Conservation (phyloP, 1,139 yeast species). For the Yamadazyma siamensis region DNA sequence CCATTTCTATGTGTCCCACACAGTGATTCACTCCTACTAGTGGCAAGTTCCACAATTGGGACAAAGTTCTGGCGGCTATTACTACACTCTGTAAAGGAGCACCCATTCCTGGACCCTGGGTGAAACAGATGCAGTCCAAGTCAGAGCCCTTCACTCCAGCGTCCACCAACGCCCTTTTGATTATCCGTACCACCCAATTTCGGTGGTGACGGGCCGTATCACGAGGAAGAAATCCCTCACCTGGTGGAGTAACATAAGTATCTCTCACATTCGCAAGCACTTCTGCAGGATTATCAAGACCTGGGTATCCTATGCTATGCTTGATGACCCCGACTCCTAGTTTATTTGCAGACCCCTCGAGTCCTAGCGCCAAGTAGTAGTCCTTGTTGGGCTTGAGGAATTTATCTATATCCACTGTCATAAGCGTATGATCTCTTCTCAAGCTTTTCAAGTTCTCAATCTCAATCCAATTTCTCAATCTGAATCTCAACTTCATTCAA, state of each 20-base stretch:
- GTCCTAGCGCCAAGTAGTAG: conserved; percentile 73
- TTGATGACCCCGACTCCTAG: conserved; percentile 89
- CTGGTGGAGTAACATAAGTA: conserved; percentile 94
- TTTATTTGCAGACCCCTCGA: conserved; percentile 97
- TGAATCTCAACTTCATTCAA: no score
- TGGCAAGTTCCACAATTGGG: conserved; percentile 80
- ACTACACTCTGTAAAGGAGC: conserved; percentile 95
- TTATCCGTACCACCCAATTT: conserved; percentile 87
- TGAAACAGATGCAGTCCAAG: conserved; percentile 88
- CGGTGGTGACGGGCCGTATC: conserved; percentile 97
- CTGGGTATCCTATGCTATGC: conserved; percentile 57
- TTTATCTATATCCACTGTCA: conserved; percentile 38
- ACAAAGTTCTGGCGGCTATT: conserved; percentile 83
- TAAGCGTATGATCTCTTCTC: no score
- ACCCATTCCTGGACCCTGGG: conserved; percentile 99
- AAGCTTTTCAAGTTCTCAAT: no score
- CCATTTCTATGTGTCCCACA: conserved; percentile 98
- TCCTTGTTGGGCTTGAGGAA: conserved; percentile 41
- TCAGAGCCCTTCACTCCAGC: conserved; percentile 57
- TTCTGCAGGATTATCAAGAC: conserved; percentile 57
- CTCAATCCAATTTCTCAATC: no score
- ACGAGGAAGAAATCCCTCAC: conserved; percentile 94
- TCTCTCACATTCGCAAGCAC: conserved; percentile 87
- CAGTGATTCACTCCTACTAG: conserved; percentile 95
- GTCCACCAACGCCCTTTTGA: conserved; percentile 62